phyloP scores from a whole-genome alignment of 306 rosid genomes.

The Cucurbita moschata region DNA sequence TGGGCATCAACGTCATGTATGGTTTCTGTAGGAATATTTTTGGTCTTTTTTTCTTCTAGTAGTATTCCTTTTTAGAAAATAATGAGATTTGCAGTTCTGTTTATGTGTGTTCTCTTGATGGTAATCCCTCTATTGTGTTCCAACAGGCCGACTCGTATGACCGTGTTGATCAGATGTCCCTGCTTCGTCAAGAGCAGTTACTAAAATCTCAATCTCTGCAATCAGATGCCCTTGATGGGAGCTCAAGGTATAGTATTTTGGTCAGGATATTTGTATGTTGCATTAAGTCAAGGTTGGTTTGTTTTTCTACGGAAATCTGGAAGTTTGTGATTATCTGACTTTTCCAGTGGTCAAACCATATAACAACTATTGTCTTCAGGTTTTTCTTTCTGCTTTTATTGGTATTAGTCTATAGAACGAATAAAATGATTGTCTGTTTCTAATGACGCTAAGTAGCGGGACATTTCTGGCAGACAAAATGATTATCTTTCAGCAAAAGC shows the following conservation, averaged over 20 bases:
- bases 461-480: conserved; percentile 97
- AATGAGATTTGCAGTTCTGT: background rate
- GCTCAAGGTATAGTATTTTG: conserved; percentile 54
- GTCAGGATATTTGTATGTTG: background rate
- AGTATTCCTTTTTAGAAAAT: background rate
- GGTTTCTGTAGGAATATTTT: background rate
- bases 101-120: background rate
- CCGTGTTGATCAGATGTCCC: conserved; percentile 63
- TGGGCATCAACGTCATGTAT: conserved; percentile 74
- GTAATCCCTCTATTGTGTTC: background rate
- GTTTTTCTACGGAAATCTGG: conserved; percentile 3
- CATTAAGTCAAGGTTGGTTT: conserved; percentile 9
- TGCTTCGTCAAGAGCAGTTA: conserved; percentile 93
- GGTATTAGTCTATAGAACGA: conserved; percentile 38
- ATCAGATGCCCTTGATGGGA: conserved; percentile 71
- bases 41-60: background rate
- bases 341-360: conserved; percentile 7
- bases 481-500: conserved; percentile 93
- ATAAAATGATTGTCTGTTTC: conserved; percentile 55
- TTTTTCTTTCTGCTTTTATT: conserved; percentile 12
- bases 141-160: conserved; percentile 70
- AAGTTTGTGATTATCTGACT: conserved; percentile 9
- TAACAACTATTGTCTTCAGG: background rate
- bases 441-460: conserved; percentile 76
- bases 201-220: conserved; percentile 75